Evolutionary conservation across 192 early-diverging fungal species (phyloP).

Genomic region (Geranomyces variabilis): DNA sequence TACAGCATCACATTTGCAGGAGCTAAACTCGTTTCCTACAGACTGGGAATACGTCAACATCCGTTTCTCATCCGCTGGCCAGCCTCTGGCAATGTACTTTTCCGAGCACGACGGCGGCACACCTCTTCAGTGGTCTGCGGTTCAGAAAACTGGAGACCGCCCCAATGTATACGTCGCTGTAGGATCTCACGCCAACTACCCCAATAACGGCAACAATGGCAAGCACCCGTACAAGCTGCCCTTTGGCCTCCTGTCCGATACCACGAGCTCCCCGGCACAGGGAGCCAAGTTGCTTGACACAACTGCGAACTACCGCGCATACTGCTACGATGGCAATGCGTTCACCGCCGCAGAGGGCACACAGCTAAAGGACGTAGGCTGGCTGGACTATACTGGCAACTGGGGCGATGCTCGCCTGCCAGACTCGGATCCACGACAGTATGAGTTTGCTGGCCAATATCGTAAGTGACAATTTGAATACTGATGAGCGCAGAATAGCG

Average conservation of each 20-base stretch:
- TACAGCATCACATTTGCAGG: too few relatives aligned
- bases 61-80: constrained; percentile 1
- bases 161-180: constrained; percentile 17
- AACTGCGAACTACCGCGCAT: not conserved
- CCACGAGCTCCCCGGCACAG: not conserved
- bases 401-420: constrained; percentile 27
- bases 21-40: too few relatives aligned
- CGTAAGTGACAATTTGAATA: too few relatives aligned
- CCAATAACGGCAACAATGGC: constrained; percentile 26
- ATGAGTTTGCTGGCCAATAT: constrained; percentile 19
- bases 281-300: not conserved
- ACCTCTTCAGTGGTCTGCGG: not conserved
- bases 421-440: constrained; percentile 16
- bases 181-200: constrained; percentile 30
- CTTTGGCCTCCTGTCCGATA: constrained; percentile 14
- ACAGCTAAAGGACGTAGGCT: not conserved
- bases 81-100: constrained; percentile 7
- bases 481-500: too few relatives aligned
- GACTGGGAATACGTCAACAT: constrained; percentile 24
- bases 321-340: constrained; percentile 11
- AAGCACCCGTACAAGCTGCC: constrained; percentile 26
- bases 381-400: constrained; percentile 11
- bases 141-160: not conserved
- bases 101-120: constrained; percentile 22
- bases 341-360: not conserved